Evolutionary conservation across 345 rosid species (phyloP), one percentile per base, ranked within the genome.

Genomic region (Camelina sativa): DNA sequence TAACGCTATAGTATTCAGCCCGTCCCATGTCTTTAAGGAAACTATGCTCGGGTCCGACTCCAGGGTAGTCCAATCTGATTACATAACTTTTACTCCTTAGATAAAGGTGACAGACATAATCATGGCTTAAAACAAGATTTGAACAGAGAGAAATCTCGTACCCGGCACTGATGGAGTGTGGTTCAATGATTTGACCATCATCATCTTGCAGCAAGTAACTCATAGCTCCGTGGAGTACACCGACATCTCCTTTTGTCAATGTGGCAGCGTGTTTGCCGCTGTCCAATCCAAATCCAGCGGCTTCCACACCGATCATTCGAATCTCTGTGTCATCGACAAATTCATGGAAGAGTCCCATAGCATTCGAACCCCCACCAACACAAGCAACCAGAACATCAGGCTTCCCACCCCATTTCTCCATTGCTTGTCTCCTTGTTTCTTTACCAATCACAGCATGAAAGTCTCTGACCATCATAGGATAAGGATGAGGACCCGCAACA

Each of bases 201-300:
- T 95, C 91, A 80, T 92, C 97, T 78, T 92, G 97, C 65, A 95
- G 77, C 63, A 92, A 83, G 83, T 92, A 95, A 83, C 96, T 90
- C 97, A 95, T 90, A 74, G 99, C 96, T 58, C 99, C 97, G 58
- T 92, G 99, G 79, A 90, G 78, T 62, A 95, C 97, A 48, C 99
- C 99, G 0, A 90, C 91, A 73, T 90, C 93, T 41, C 99, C 99
- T 75, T 82, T 84, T 28, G 87, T 84, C 80, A 95, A 80, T 35
- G 99, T 92, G n/a, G 99, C 99, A 37, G 97, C 97, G 52, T 95
- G 99, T 77, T 92, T 95, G 20, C 97, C 99, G 48, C 97, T 92
- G 61, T 95, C 96, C 80, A 95, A 56, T 22, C 99, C 99, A 65
- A 89, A 85, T 40, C 97, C 97, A 16, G 97, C 97, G 7, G 99